Base-by-base conservation (phyloP, 2,329 filamentous ascomycete species). In the Venturia nashicola region DNA sequence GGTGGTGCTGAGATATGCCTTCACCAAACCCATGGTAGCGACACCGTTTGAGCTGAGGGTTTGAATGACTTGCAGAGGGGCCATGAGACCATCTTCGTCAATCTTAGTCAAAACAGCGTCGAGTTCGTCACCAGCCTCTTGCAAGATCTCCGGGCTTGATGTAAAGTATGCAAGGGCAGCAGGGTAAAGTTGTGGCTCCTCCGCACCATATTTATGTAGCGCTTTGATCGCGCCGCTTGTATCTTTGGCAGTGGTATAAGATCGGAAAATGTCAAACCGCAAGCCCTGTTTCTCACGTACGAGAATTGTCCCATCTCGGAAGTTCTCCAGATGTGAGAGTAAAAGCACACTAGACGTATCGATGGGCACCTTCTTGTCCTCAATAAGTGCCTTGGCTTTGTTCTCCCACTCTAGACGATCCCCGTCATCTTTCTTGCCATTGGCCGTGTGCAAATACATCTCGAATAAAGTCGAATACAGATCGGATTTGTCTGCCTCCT, bases 21-120 rank as follows among this genome's bases (percentile, higher is more conserved):
- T 97, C 67, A 99, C 88, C 83, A 97, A 91, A 61, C 93, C 94
- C 90, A 99, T 97, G 0, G 91, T 97, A 0, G 95, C 93, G 2
- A 97, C 90, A 6, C 86, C 83, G 68, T 88, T 89, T 62, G 83
- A 82, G 66, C 84, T 87, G 16, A 99, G 83, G 0, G 92, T 94
- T 75, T 99, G 93, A 18, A 99, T 94, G 40, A 99, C 94, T 73
- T 99, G 94, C 4, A 99, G 79, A 0, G 94, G 94, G 0, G 94
- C 93, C 90, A 99, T 94, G 44, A 99, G 83, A 0, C 90, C 88
- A 70, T 96, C 91, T 67, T 88, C 83, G 72, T 97, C 90, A 68
- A 99, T 97, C 70, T 90, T 91, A 67, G 85, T 83, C 12, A 99
- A 81, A 1, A 99, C 87, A 0, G 78, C 80, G 64, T 91, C 84